These are phyloP conservation scores for Plasmodium vivax DNA, from an alignment of 169 alveolate species.

Conservation along the genomic window DNA sequence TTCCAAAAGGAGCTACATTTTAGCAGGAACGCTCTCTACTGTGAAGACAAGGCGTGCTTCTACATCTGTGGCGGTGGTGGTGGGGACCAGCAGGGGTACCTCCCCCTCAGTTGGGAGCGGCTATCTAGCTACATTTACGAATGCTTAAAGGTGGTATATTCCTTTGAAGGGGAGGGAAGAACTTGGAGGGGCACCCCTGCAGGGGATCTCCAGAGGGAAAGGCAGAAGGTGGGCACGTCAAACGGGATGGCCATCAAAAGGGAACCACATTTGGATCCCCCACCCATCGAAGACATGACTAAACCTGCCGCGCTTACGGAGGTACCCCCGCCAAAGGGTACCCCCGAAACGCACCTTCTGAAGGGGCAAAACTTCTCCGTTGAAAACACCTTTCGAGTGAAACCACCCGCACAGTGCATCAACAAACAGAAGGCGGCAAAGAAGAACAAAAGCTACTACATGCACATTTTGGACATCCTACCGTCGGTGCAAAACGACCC, in stretches of 20 bases:
- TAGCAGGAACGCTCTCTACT: conserved; percentile 9
- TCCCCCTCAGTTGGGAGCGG: background rate
- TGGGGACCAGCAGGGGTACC: background rate
- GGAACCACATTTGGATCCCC: background rate
- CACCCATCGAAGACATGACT: background rate
- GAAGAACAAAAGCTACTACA: conserved; percentile 36
- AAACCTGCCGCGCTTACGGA: background rate
- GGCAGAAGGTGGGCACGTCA: background rate
- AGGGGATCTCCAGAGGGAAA: background rate
- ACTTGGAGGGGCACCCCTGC: background rate
- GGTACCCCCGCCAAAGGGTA: background rate
- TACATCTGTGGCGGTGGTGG: background rate
- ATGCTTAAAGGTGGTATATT: conserved; percentile 24
- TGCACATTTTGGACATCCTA: conserved; percentile 36
- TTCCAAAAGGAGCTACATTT: conserved; percentile 6
- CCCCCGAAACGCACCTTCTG: background rate
- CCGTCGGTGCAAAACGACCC: background rate
- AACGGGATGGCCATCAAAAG: background rate
- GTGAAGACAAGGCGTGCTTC: background rate
- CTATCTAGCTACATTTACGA: conserved; percentile 5
- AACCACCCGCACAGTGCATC: background rate
- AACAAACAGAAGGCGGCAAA: background rate
- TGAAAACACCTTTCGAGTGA: background rate
- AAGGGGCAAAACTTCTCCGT: background rate
- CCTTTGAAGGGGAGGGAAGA: background rate